Evolutionary conservation across 2,329 filamentous ascomycete genomes (phyloP).

Genomic region (Colletotrichum kahawae): DNA sequence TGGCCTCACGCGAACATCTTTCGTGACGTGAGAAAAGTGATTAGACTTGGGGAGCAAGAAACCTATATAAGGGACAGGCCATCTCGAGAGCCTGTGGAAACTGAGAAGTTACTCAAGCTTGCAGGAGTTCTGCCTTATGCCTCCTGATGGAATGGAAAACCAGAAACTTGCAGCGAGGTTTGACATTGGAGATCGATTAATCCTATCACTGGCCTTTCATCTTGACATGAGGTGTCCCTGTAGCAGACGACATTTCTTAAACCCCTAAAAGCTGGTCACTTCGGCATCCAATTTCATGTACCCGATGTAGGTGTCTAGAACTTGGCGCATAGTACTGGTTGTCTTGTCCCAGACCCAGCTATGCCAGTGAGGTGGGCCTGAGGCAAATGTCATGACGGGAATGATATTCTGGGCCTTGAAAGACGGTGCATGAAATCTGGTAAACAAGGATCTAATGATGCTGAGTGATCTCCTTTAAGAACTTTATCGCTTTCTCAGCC

Average conservation of each 20-base stretch:
- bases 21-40: not conserved
- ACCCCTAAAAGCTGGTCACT: not conserved
- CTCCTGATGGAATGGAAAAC: not conserved
- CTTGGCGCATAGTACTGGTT: not conserved
- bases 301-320: not conserved
- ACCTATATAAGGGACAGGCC: not conserved
- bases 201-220: no score
- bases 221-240: rapidly evolving
- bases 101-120: not conserved
- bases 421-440: not conserved
- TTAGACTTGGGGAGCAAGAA: not conserved
- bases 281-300: not conserved
- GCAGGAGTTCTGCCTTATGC: not conserved
- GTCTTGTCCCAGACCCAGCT: not conserved
- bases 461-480: not conserved
- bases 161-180: not conserved
- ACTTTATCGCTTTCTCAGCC: not conserved
- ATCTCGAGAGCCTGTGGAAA: not conserved
- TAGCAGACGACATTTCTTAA: not conserved
- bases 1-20: not conserved
- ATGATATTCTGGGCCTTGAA: not conserved
- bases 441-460: not conserved
- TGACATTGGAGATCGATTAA: not conserved
- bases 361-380: not conserved
- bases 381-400: not conserved